Base-by-base conservation (phyloP, 2,329 filamentous ascomycete species). In the Microsporum ferrugineum region DNA sequence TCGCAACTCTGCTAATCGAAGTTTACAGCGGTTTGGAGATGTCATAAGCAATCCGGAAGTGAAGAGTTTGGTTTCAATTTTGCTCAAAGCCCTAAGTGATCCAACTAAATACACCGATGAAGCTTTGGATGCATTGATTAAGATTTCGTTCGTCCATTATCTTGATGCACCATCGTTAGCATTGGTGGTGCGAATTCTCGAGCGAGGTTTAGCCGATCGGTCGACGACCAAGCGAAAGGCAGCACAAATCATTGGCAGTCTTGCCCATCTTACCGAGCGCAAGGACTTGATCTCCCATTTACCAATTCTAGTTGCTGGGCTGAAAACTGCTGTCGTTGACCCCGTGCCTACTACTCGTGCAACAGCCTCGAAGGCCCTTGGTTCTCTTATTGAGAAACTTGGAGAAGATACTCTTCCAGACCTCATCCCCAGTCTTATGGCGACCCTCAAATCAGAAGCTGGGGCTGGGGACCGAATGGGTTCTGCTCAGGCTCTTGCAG, bases 31-130 rank as follows among this genome's bases (percentile, higher is more conserved):
- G 61, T 99, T 99, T 72, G 94, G 95, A 66, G 95, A 99, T 73
- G 95, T 99, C 66, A 99, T 99, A 73, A 95, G 83, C 74, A 99
- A 99, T 73, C 94, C 94, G 2, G 94, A 99, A 75, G 89, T 99
- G 71, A 96, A 96, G 82, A 84, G 87, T 65, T 81, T 97, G 12
- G 92, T 97, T 62, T 87, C 88, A 68, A 88, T 96, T 61, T 82
- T 99, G 38, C 85, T 99, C 67, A 97, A 96, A 76, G 95, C 94
- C 64, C 84, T 99, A 63, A 99, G 94, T 69, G 94, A 99, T 72
- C 91, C 94, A 1, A 99, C 92, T 0, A 97, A 94, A 72, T 90
- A 96, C 76, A 99, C 95, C 0, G 92, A 99, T 69, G 89, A 95
- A 66, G 94, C 94, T 14, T 80, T 99, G 63, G 92, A 99, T 72